Evolutionary conservation across 139 green algal species (phyloP).

Genomic region (Coelastrella sp.): DNA sequence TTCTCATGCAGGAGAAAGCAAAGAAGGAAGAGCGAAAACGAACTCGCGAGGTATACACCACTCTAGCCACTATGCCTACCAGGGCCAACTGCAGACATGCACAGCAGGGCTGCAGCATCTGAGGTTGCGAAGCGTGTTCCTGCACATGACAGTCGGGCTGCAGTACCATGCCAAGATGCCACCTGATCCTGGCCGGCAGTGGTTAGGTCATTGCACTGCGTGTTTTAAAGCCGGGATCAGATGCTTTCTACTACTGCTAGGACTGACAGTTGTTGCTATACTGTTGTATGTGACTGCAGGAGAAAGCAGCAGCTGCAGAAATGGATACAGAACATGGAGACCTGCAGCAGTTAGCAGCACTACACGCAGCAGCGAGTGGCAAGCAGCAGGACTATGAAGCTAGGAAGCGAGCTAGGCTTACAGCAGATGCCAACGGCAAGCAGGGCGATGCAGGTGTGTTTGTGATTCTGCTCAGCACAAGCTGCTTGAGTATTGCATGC

Average conservation of each 20-base stretch:
- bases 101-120: not conserved
- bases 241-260: too few relatives aligned
- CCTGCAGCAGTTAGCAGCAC: conserved; percentile 35
- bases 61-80: not conserved
- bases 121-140: too few relatives aligned
- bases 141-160: too few relatives aligned
- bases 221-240: too few relatives aligned
- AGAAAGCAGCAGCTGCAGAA: conserved; percentile 14
- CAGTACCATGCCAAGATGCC: too few relatives aligned
- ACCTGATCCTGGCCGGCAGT: too few relatives aligned
- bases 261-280: too few relatives aligned
- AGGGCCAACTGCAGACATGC: not conserved
- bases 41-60: conserved; percentile 49
- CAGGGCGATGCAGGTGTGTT: conserved; percentile 29
- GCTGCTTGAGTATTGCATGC: too few relatives aligned
- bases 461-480: not conserved
- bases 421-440: conserved; percentile 16
- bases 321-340: conserved; percentile 27
- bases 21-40: conserved; percentile 80
- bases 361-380: not conserved
- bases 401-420: conserved; percentile 9
- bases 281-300: not conserved
- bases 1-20: conserved; percentile 68
- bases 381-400: conserved; percentile 27
- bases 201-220: too few relatives aligned